Base-by-base conservation (phyloP, 306 rosid species). In the Hippophae tibetana region DNA sequence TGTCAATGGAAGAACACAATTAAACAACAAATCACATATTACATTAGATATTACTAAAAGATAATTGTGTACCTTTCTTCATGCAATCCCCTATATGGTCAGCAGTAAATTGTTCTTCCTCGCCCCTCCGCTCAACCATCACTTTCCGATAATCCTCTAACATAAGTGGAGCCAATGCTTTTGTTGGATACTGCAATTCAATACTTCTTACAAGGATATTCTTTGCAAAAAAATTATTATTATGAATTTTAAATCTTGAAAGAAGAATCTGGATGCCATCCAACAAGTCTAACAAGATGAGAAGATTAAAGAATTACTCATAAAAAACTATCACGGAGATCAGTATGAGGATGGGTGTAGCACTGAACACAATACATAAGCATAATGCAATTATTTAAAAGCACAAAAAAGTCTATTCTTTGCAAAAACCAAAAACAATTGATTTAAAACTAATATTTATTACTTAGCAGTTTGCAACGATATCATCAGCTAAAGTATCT, bases 101-200 rank as follows among this genome's bases (percentile, higher is more conserved):
- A 42, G 87, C 60, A 25, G 84, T 76, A 71, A 90, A 90, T 47
- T 70, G 89, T 55, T 92, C 98, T 66, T 82, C 89, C 83, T 81
- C 95, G 11, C 96, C 98, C 72, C 86, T 82, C 57, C 98, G 84
- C 62, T 90, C 95, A 65, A 87, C 95, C 98, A 90, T 81, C 49
- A 82, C 89, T 75, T 78, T 87, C 47, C 96, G 76, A 65, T 76
- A 83, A 75, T 87, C 98, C 74, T 85, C 96, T 81, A 92, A 70
- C 96, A 83, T 87, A 65, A 88, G 62, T 44, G 98, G 96, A 67
- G 96, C 71, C 77, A 90, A 72, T 61, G 96, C 96, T 82, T 87
- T 85, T 40, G 98, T 90, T 43, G 98, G 98, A 66, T 87, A 87
- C 98, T 90, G 76, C 76, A 72, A n/a, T 45, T 45, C 64, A 66